Percentiles rank a stretch among this genome's conserved stretches.
phyloP scores from a whole-genome alignment of 2,329 filamentous ascomycete genomes.

The Grosmannia serpens region DNA sequence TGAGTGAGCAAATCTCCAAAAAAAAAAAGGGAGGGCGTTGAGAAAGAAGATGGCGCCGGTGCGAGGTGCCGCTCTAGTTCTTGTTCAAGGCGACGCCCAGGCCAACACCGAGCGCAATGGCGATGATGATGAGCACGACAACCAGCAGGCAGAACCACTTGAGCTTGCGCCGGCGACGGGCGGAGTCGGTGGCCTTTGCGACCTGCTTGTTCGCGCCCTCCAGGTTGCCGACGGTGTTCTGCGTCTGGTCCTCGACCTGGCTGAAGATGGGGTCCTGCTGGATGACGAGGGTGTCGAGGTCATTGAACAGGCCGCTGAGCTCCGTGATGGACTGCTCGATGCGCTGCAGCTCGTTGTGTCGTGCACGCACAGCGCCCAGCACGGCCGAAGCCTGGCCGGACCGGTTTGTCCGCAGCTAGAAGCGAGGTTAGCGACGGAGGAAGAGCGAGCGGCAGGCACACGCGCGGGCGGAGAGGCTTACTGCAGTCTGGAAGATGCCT shows the following conservation, averaged over 20 bases:
- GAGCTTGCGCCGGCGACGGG: slow-evolving; percentile 56
- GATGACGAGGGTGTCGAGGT: slow-evolving; percentile 64
- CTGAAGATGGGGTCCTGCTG: slow-evolving; percentile 56
- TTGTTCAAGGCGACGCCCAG: slow-evolving; percentile 32
- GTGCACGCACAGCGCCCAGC: slow-evolving; percentile 66
- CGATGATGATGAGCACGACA: slow-evolving; percentile 44
- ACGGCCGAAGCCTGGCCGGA: slow-evolving; percentile 61
- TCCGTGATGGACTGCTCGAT: slow-evolving; percentile 67
- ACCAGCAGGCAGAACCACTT: slow-evolving; percentile 73
- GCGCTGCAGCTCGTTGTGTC: slow-evolving; percentile 71
- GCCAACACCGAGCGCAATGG: slow-evolving; percentile 42
- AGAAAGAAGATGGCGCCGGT: neutral
- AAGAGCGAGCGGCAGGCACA: neutral
- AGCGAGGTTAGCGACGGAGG: neutral
- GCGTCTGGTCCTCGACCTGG: slow-evolving; percentile 52
- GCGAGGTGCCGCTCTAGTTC: neutral
- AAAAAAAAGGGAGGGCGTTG: neutral
- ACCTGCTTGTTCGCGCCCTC: slow-evolving; percentile 60
- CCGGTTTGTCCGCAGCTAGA: slow-evolving; percentile 62
- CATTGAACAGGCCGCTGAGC: slow-evolving; percentile 57
- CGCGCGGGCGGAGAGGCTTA: slow-evolving; percentile 30
- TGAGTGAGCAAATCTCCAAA: neutral
- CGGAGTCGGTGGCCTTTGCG: slow-evolving; percentile 53
- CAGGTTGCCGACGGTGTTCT: slow-evolving; percentile 53
- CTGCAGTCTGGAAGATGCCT: slow-evolving; percentile 72